Conservation (phyloP, 2,329 filamentous ascomycete genomes). For the Fusarium begoniae region DNA sequence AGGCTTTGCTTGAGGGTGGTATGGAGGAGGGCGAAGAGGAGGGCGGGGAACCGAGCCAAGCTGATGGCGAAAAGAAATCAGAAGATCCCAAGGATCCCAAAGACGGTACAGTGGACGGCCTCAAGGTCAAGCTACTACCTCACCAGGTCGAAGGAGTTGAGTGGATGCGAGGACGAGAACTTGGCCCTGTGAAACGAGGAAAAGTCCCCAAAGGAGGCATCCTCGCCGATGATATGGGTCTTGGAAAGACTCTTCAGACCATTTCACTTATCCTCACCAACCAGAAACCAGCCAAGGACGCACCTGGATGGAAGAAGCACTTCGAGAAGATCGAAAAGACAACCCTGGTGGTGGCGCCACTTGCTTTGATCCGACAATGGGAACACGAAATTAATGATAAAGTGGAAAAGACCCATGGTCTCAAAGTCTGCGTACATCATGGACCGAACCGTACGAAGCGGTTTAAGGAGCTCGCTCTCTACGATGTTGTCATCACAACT, state of each 20-base stretch:
- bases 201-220: constrained; percentile 90
- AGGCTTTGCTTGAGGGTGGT: constrained; percentile 82
- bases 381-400: constrained; percentile 91
- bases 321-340: constrained; percentile 75
- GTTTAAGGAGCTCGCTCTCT: constrained; percentile 78
- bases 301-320: constrained; percentile 72
- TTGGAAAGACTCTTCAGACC: constrained; percentile 96
- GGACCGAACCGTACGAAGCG: constrained; percentile 85
- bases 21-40: constrained; percentile 74
- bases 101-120: constrained; percentile 72
- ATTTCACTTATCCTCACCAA: constrained; percentile 89
- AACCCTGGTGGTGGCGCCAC: constrained; percentile 90
- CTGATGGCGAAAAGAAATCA: constrained; percentile 30
- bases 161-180: constrained; percentile 95
- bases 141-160: constrained; percentile 94
- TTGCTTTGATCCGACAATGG: constrained; percentile 97
- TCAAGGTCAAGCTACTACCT: constrained; percentile 87
- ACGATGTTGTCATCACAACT: constrained; percentile 96
- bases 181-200: constrained; percentile 83
- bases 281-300: constrained; percentile 69
- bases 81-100: constrained; percentile 48
- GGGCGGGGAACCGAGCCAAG: constrained; percentile 45
- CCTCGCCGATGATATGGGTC: constrained; percentile 95
- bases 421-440: constrained; percentile 91
- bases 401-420: constrained; percentile 71